Conservation (phyloP, 2,329 filamentous ascomycete species). For the Aspergillus latus region DNA sequence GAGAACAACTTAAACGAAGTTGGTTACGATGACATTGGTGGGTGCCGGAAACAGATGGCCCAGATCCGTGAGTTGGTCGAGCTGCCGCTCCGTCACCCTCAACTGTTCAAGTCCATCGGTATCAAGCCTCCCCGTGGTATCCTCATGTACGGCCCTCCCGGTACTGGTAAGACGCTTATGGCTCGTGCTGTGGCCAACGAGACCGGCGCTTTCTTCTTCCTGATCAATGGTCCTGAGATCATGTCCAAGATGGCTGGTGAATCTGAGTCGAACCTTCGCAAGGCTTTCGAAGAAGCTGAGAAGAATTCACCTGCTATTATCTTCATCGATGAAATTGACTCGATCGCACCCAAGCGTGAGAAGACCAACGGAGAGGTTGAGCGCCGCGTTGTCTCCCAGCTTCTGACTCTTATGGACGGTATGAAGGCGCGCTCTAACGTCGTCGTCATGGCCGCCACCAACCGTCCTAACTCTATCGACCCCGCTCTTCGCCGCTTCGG, state of each 20-base stretch:
- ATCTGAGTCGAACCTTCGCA: constrained; percentile 95
- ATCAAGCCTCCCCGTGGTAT: constrained; percentile 99
- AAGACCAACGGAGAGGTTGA: constrained; percentile 99
- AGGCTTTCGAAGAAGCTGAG: constrained; percentile 99
- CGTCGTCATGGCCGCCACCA: constrained; percentile 98
- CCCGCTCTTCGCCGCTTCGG: constrained; percentile 96
- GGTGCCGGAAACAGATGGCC: constrained; percentile 99
- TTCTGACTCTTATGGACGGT: constrained; percentile 96
- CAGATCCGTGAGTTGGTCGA: constrained; percentile 99
- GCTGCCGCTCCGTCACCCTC: constrained; percentile 91
- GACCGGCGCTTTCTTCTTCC: constrained; percentile 98
- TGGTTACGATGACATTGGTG: constrained; percentile 98
- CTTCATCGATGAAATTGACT: constrained; percentile 99
- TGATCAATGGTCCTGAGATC: constrained; percentile 99
- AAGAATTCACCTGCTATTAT: constrained; percentile 99
- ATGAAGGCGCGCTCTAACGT: constrained; percentile 99
- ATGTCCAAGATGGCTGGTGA: constrained; percentile 99
- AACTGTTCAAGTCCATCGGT: constrained; percentile 99
- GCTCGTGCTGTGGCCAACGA: constrained; percentile 98
- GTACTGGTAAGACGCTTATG: constrained; percentile 99
- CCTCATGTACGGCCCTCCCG: constrained; percentile 90
- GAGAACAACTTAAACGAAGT: constrained; percentile 99
- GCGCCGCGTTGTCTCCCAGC: constrained; percentile 95
- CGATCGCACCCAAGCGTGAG: constrained; percentile 98
- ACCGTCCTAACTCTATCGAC: constrained; percentile 98